Evolutionary conservation across 805 yeast genomes (phyloP), one percentile per base, ranked within the genome.

Genomic region (Ogataea salicorniae): DNA sequence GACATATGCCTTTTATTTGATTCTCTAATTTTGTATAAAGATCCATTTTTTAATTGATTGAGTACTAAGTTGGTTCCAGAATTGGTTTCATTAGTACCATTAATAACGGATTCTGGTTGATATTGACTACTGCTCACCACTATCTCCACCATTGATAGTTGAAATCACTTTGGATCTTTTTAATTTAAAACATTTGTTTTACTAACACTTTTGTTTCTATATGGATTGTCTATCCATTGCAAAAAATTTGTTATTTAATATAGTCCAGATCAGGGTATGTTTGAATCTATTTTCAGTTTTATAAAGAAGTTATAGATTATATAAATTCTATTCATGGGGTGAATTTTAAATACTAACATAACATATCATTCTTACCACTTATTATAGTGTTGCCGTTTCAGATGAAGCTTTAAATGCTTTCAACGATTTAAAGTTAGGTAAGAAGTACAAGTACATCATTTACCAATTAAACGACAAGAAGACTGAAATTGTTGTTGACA

Each of bases 351-450:
- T 37, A 35, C 44, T 41, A 31, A 35, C 37, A 7, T 45, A 18
- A n/a, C 18, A 16, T 34, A 39, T 34, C 16, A 15, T 26, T 41
- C 16, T 23, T 41, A 15, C 16, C 46, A 36, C 20, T 54, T 9
- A 26, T 26, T 26, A 26, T 26, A 83, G 94, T 74, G 92, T 86
- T 66, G 83, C 87, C 56, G 87, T 86, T 62, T 82, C 86, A 61
- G 72, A 92, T 70, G 97, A 90, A 68, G 89, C 97, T 57, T 79
- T 92, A 68, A 75, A 81, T 59, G 96, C 97, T 49, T 94, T 91
- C 84, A 89, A 92, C 69, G 97, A 91, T 66, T 81, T 94, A 72
- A 94, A 94, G 77, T 80, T 92, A 67, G 96, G 97, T 60, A 88
- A 87, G 75, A 87, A 87, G 74, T 75, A 71, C 75, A 92, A 87